Evolutionary conservation across 768 basidiomycete genomes (phyloP).

Genomic region (Vararia minispora): DNA sequence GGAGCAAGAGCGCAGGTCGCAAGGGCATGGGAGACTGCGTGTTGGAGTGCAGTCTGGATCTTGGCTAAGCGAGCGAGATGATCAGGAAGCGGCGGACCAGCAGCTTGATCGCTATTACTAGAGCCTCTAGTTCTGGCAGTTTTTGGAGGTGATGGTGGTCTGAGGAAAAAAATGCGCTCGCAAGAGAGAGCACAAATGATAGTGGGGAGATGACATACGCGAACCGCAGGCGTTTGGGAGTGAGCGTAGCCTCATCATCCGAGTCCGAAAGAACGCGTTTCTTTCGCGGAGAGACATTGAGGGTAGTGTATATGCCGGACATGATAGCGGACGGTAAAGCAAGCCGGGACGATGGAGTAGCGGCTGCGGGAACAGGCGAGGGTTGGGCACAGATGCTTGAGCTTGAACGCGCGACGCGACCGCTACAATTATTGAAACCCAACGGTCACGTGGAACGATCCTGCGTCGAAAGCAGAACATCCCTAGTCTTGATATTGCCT

Average conservation of each 20-base stretch:
- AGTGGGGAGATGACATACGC: constrained; percentile 27
- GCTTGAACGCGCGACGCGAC: too few species aligned
- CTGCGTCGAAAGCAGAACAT: too few species aligned
- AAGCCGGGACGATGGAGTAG: not conserved
- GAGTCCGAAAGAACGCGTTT: constrained; percentile 44
- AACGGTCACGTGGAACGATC: too few species aligned
- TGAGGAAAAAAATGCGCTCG: constrained; percentile 16
- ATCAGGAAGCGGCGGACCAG: constrained; percentile 31
- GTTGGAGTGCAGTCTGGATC: constrained; percentile 63
- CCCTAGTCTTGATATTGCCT: too few species aligned
- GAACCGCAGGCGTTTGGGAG: constrained; percentile 59
- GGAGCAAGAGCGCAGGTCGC: constrained; percentile 76
- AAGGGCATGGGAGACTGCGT: constrained; percentile 76
- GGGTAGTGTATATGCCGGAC: constrained; percentile 51
- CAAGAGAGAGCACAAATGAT: constrained; percentile 2
- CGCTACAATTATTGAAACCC: too few species aligned
- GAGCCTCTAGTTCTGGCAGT: constrained; percentile 26
- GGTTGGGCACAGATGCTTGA: too few species aligned
- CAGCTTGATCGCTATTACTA: constrained; percentile 14
- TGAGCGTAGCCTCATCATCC: constrained; percentile 41
- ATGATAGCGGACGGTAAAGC: constrained; percentile 19
- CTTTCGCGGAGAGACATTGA: constrained; percentile 60
- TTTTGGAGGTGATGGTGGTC: constrained; percentile 49
- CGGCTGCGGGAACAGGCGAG: too few species aligned
- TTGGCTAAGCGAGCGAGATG: constrained; percentile 51